Evolutionary conservation across 73 alveolate species (phyloP), one percentile per base, ranked within the genome.

Genomic region (Paramecium bursaria): DNA sequence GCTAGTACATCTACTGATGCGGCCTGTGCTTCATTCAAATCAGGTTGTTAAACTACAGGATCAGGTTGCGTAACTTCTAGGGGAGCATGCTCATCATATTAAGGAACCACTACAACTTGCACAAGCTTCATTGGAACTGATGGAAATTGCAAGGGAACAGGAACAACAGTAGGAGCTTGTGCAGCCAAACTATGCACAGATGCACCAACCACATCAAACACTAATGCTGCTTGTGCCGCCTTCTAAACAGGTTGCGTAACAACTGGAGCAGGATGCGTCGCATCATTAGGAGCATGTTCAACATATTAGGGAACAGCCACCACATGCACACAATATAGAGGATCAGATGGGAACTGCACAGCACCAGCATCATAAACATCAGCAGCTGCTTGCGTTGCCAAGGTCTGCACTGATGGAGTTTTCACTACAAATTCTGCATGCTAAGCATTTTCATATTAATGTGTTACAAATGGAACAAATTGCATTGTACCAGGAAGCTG

Each of bases 361-460:
- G 74, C 47, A 4, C 3, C 6, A 14, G 14, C 6, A 19, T 10
- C 44, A 10, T 5, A 4, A 52, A 47, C 26, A 39, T 39, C 82
- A 9, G 48, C n/a, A 35, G 21, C 39, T 0, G 46, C 82, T n/a
- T 67, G 82, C 29, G 14, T 17, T 1, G 47, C 39, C 19, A 25
- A 67, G 39, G 19, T 39, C 44, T 67, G 82, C 44, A 21, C 54
- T 2, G 21, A 31, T 33, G 82, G n/a, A n/a, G n/a, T n/a, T n/a
- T n/a, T n/a, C n/a, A n/a, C n/a, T n/a, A n/a, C n/a, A n/a, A 57
- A 67, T 67, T 2, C 17, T 13, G 82, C 49, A 39, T 67, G 82
- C 44, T 15, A n/a, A 17, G 23, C 42, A 3, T 35, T 42, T 67
- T 31, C 22, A 67, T 35, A 1, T 67, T 33, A 47, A 39, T 67